Conservation (phyloP, 2,329 filamentous ascomycete species). For the Paracorniculantispora psalliotae region DNA sequence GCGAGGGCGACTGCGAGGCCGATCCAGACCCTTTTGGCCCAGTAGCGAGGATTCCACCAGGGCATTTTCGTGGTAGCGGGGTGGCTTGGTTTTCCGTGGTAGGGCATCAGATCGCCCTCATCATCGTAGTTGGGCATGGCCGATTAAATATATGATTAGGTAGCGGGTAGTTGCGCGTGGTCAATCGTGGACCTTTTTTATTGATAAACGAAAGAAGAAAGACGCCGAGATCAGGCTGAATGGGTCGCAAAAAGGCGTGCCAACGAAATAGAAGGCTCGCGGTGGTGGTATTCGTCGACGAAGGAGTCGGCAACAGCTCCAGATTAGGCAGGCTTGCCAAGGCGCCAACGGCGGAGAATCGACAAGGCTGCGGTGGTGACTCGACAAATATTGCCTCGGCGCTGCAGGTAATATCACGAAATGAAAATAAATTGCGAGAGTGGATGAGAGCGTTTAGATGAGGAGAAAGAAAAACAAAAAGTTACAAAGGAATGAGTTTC, state of each 20-base stretch:
- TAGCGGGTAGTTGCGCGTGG: not conserved
- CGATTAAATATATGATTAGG: not conserved
- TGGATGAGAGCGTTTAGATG: too few relatives aligned
- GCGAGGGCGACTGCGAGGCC: constrained; percentile 33
- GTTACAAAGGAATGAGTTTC: too few relatives aligned
- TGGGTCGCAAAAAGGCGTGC: not conserved
- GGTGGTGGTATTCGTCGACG: not conserved
- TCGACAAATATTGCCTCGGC: not conserved
- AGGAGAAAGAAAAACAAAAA: too few relatives aligned
- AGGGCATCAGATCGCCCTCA: constrained; percentile 16
- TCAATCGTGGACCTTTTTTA: not conserved
- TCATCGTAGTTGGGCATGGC: constrained; percentile 19
- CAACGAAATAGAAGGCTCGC: not conserved
- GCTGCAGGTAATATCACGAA: too few relatives aligned
- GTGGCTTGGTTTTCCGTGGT: constrained; percentile 17
- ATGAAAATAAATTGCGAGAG: too few relatives aligned
- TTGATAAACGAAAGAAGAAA: too few relatives aligned
- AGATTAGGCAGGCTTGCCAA: constrained; percentile 1
- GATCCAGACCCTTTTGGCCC: constrained; percentile 49
- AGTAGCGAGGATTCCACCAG: constrained; percentile 46
- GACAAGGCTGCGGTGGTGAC: not conserved
- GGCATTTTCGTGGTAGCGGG: constrained; percentile 24
- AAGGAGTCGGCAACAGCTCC: not conserved
- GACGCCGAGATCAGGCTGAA: not conserved
- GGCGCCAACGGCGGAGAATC: not conserved